Evolutionary conservation across 768 basidiomycete species (phyloP).

Genomic region (Pulveroboletus sp.): DNA sequence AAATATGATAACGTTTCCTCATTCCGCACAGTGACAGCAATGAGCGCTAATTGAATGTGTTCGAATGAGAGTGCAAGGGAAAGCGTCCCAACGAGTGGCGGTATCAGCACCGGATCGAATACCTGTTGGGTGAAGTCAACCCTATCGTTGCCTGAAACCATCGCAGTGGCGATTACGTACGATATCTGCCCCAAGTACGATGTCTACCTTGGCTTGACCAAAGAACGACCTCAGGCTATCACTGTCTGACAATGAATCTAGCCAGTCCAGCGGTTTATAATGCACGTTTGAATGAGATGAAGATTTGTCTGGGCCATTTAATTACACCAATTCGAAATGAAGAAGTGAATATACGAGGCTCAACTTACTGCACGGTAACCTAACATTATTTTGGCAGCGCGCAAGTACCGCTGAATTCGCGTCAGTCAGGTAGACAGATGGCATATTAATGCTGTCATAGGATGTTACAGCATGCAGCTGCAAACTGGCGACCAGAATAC

Average conservation of each 20-base stretch:
- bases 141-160: not conserved
- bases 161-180: conserved; percentile 29
- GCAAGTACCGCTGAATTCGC: conserved; percentile 59
- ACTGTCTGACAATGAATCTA: conserved; percentile 44
- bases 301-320: conserved; percentile 47
- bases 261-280: conserved; percentile 63
- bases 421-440: conserved; percentile 57
- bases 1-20: conserved; percentile 50
- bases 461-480: conserved; percentile 35
- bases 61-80: conserved; percentile 25
- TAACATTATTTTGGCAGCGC: conserved; percentile 58
- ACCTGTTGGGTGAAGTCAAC: conserved; percentile 42
- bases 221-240: conserved; percentile 30
- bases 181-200: conserved; percentile 74
- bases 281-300: conserved; percentile 45
- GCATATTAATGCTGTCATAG: not conserved
- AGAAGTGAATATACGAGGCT: not conserved
- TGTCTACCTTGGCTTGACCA: conserved; percentile 42
- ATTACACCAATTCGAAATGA: not conserved
- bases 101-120: conserved; percentile 63
- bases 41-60: conserved; percentile 19
- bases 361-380: conserved; percentile 65
- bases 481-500: conserved; percentile 55
- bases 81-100: conserved; percentile 52
- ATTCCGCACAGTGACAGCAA: conserved; percentile 54